Base-by-base conservation (phyloP, 306 rosid species). In the Castanea sativa region DNA sequence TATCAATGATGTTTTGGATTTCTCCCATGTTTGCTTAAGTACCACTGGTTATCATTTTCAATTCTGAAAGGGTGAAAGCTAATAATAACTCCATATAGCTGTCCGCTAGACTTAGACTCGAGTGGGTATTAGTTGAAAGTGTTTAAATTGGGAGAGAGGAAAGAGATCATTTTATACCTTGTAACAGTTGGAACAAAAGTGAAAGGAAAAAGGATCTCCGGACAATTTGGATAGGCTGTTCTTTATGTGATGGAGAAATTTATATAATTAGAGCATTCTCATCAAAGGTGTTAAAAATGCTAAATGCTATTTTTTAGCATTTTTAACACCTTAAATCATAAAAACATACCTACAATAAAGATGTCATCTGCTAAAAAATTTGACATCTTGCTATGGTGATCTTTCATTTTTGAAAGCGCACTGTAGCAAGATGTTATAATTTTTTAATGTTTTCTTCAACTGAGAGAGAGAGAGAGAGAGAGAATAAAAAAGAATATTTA, bases 11-110 rank as follows among this genome's bases (percentile, higher is more conserved):
- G 45, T 43, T 55, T 76, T 30, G 27, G 64, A 76, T 33, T 51
- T 56, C 69, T 75, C 32, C 64, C 55, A 51, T 63, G 79, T 71
- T 80, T 81, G 43, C 49, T 78, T 75, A 56, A 64, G 55, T 61
- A 51, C 29, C 5, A 33, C 20, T 64, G n/a, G 68, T 27, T 61
- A 14, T 32, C 35, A 30, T 64, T 20, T 6, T 64, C 18, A 15
- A 10, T 64, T n/a, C 20, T 30, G 70, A 64, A 64, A 32, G 43
- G 18, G 45, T 30, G 18, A 9, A 64, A 15, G 33, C 13, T 29
- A 30, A 30, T 7, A 64, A 16, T 30, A 3, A 49, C 53, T 49
- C 53, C 15, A 12, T 10, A 21, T 33, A 74, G 69, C 69, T 25
- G 30, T 41, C 27, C 4, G 32, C 23, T 23, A 59, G 27, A 23